These are phyloP conservation scores for Populus deltoides DNA, from an alignment of 345 rosid species.

Conservation along the genomic window DNA sequence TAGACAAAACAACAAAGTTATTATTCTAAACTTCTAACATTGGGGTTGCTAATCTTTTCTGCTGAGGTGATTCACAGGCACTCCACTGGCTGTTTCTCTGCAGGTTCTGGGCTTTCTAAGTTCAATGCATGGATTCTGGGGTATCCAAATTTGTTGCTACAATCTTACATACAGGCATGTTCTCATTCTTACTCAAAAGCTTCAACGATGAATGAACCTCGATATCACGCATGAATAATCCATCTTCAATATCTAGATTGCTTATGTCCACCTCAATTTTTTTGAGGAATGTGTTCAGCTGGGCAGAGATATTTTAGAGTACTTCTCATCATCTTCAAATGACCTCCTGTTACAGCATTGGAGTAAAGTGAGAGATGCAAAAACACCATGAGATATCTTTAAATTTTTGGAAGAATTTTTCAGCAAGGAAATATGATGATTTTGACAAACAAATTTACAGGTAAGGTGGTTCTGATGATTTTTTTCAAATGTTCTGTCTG, in stretches of 20 bases:
- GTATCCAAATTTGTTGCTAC: conserved; percentile 39
- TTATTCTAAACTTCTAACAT: conserved; percentile 9
- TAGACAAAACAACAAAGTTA: conserved; percentile 9
- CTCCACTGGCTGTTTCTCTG: neutral
- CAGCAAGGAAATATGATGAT: neutral
- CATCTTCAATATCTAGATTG: conserved; percentile 72
- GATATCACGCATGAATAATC: conserved; percentile 52
- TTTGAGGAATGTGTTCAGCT: conserved; percentile 73
- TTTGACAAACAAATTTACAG: neutral
- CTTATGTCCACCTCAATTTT: conserved; percentile 86
- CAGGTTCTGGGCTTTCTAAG: conserved; percentile 34
- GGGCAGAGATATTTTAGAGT: conserved; percentile 55
- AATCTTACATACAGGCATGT: conserved; percentile 76
- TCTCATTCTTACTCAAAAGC: conserved; percentile 72
- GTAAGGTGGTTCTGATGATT: neutral
- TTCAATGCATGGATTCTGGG: conserved; percentile 29
- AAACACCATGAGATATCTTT: neutral
- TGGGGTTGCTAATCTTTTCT: neutral
- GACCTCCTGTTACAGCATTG: conserved; percentile 55
- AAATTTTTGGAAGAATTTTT: neutral
- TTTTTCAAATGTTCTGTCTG: neutral
- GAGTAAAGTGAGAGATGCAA: neutral
- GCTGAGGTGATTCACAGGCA: neutral
- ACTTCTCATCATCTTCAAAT: conserved; percentile 47
- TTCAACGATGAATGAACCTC: conserved; percentile 65